Percentiles rank a stretch among this genome's conserved stretches.
phyloP scores from a whole-genome alignment of 768 basidiomycete genomes.

The Amanita fuliginea region DNA sequence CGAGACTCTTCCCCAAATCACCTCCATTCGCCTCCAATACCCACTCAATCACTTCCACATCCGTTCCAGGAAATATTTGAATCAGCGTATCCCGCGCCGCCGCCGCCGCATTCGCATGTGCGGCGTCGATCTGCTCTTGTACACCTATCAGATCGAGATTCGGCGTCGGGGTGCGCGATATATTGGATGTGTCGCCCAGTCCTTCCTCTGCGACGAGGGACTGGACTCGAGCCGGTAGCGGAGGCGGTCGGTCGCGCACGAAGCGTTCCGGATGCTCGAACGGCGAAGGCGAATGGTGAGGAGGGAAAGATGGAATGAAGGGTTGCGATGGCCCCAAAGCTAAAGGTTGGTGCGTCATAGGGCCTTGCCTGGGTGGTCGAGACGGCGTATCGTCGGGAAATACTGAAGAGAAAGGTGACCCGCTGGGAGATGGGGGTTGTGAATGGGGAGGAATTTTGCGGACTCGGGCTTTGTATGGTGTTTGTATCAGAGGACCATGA shows the following conservation, averaged over 20 bases:
- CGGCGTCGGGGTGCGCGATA: conserved; percentile 64
- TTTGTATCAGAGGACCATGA: conserved; percentile 33
- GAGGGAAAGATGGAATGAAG: conserved; percentile 14
- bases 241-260: conserved; percentile 15
- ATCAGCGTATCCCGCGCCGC: conserved; percentile 67
- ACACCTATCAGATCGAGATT: conserved; percentile 59
- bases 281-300: conserved; percentile 14
- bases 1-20: conserved; percentile 85
- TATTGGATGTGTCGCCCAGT: conserved; percentile 13
- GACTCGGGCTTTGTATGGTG: conserved; percentile 69
- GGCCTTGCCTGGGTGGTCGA: conserved; percentile 23
- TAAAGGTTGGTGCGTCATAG: conserved; percentile 34
- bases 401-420: conserved; percentile 20
- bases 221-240: conserved; percentile 36
- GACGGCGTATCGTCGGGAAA: conserved; percentile 42
- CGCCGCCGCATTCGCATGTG: conserved; percentile 60
- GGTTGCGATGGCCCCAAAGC: conserved; percentile 40
- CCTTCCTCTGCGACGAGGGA: conserved; percentile 13
- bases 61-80: conserved; percentile 83
- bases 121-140: conserved; percentile 69
- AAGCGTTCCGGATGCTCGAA: conserved; percentile 5
- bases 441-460: conserved; percentile 39
- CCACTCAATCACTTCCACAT: conserved; percentile 77
- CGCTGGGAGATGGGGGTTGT: conserved; percentile 21
- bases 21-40: conserved; percentile 85